Percentiles rank a stretch among this genome's conserved stretches.
phyloP scores from a whole-genome alignment of 805 yeast species.

The Sungouiozyma ichnusensis region DNA sequence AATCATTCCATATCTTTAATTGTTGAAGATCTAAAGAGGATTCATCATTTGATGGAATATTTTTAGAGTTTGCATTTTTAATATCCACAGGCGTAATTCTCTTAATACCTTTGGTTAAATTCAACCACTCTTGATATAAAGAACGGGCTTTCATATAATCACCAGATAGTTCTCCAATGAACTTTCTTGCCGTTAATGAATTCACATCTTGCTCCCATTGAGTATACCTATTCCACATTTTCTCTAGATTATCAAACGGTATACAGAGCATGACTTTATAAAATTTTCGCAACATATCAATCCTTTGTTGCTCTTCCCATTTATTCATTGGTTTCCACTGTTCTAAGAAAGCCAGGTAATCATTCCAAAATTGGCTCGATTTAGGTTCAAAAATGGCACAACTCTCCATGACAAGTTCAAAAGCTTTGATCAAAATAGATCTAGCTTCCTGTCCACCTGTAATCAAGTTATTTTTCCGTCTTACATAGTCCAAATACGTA shows the following conservation, averaged over 20 bases:
- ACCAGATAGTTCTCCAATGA: constrained; percentile 70
- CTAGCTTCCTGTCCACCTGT: constrained; percentile 80
- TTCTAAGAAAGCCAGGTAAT: constrained; percentile 68
- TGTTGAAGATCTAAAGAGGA: constrained; percentile 25
- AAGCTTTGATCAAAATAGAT: constrained; percentile 65
- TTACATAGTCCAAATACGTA: constrained; percentile 67
- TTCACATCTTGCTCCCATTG: constrained; percentile 74
- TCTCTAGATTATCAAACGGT: constrained; percentile 71
- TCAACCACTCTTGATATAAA: constrained; percentile 58
- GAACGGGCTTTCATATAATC: constrained; percentile 83
- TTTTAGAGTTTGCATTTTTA: constrained; percentile 18
- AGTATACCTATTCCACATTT: constrained; percentile 71
- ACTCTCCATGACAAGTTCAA: constrained; percentile 65
- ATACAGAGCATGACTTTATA: constrained; percentile 59
- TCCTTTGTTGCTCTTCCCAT: constrained; percentile 78
- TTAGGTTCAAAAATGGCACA: constrained; percentile 66
- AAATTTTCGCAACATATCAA: constrained; percentile 63
- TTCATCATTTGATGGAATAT: constrained; percentile 17
- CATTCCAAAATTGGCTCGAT: constrained; percentile 67
- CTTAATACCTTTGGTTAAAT: constrained; percentile 42
- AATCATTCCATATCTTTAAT: constrained; percentile 49
- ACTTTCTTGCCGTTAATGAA: constrained; percentile 69
- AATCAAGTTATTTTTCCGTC: constrained; percentile 52
- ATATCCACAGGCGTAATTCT: constrained; percentile 28
- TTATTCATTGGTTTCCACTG: constrained; percentile 68